phyloP scores from a whole-genome alignment of 2,329 filamentous ascomycete genomes.

The Pyrenochaeta sp. region DNA sequence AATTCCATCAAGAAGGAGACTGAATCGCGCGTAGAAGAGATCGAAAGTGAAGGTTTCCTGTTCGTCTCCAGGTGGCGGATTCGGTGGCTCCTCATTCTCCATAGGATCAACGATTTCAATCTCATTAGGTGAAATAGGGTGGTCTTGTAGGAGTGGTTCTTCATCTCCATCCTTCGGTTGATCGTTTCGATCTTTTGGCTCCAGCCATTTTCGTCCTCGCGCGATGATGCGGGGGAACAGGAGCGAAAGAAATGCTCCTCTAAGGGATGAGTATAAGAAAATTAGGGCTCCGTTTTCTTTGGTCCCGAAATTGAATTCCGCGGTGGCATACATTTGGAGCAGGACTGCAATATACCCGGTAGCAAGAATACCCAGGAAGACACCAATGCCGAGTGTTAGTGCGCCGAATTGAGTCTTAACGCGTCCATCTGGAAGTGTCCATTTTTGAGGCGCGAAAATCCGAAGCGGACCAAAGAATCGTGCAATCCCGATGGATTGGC shows the following conservation, averaged over 20 bases:
- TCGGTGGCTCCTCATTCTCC: constrained; percentile 59
- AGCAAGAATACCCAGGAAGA: constrained; percentile 72
- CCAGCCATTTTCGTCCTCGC: constrained; percentile 51
- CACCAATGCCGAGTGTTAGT: constrained; percentile 68
- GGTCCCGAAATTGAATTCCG: constrained; percentile 54
- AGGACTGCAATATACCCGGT: constrained; percentile 72
- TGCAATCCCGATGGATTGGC: constrained; percentile 50
- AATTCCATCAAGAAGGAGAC: constrained; percentile 68
- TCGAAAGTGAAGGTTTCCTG: constrained; percentile 67
- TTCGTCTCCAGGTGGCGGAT: constrained; percentile 46
- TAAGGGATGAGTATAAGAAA: constrained; percentile 53
- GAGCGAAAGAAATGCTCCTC: constrained; percentile 55
- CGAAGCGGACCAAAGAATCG: constrained; percentile 70
- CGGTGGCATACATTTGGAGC: constrained; percentile 58
- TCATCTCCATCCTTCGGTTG: constrained; percentile 8
- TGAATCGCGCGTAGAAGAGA: constrained; percentile 71
- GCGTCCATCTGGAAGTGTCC: constrained; percentile 60
- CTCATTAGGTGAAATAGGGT: constrained; percentile 37
- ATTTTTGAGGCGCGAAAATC: constrained; percentile 66
- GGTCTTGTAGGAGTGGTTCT: constrained; percentile 25
- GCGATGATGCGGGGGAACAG: constrained; percentile 55
- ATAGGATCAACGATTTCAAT: constrained; percentile 55
- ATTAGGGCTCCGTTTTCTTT: constrained; percentile 56
- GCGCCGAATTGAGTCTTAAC: constrained; percentile 66
- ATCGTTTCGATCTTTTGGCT: constrained; percentile 10